A percentile compares a stretch with the other conserved stretches of the same genome.
Conservation (phyloP, 768 basidiomycete genomes). For the Boletus pseudo-olivaceus region DNA sequence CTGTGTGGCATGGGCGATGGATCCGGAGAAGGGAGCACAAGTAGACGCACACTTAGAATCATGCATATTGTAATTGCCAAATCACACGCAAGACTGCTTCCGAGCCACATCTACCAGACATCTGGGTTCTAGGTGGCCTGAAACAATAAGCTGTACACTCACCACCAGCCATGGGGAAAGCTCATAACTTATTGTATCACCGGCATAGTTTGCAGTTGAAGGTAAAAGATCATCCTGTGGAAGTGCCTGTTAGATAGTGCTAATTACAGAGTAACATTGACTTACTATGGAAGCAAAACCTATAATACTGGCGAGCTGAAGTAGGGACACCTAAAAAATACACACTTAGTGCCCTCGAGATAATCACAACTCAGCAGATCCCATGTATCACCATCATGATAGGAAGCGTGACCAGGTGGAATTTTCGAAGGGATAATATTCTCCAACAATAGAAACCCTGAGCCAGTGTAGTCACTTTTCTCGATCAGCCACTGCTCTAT, state of each 20-base stretch:
- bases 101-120: slow-evolving; percentile 20
- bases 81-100: slow-evolving; percentile 16
- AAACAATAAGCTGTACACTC: not conserved
- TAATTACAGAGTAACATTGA: not conserved
- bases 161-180: slow-evolving; percentile 13
- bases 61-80: slow-evolving; percentile 20
- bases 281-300: not conserved
- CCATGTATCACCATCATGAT: slow-evolving; percentile 16
- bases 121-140: not conserved
- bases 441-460: slow-evolving; percentile 26
- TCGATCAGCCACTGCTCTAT: not conserved
- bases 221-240: not conserved
- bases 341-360: not conserved
- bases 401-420: not conserved
- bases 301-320: slow-evolving; percentile 20
- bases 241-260: not conserved
- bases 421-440: slow-evolving; percentile 10
- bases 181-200: too few relatives aligned
- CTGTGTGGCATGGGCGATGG: slow-evolving; percentile 1
- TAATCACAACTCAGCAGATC: not conserved
- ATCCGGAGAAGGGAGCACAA: not conserved
- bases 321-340: slow-evolving; percentile 15
- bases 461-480: slow-evolving; percentile 11
- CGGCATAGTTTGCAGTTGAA: too few relatives aligned
- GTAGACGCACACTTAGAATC: slow-evolving; percentile 7